Evolutionary conservation across 306 rosid genomes (phyloP).

Genomic region (Albizia julibrissin): DNA sequence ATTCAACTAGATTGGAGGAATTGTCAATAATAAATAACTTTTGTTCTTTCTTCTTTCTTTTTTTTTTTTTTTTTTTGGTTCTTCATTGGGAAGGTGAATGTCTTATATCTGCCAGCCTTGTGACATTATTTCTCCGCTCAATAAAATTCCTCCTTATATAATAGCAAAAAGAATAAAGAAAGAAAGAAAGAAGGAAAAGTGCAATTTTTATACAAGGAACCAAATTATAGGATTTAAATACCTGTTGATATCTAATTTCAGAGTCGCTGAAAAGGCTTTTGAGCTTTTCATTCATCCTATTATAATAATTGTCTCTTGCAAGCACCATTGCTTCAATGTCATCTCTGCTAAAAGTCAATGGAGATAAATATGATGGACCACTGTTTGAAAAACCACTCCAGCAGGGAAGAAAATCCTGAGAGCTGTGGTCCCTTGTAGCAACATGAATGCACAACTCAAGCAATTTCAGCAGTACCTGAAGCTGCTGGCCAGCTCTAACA

Average conservation of each 20-base stretch:
- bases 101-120: not conserved
- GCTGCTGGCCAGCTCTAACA: slow-evolving; percentile 94
- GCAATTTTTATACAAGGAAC: slow-evolving; percentile 6
- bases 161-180: not conserved
- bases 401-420: slow-evolving; percentile 80
- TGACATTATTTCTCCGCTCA: slow-evolving; percentile 12
- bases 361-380: slow-evolving; percentile 53
- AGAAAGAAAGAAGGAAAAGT: not conserved
- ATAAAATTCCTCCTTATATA: slow-evolving; percentile 6
- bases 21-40: not conserved
- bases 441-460: slow-evolving; percentile 76
- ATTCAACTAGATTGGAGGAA: slow-evolving; percentile 3
- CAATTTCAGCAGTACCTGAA: slow-evolving; percentile 84
- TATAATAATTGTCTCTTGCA: slow-evolving; percentile 71
- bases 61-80: slow-evolving; percentile 26
- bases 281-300: slow-evolving; percentile 68
- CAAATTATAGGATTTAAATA: slow-evolving; percentile 36
- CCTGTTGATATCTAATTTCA: slow-evolving; percentile 77
- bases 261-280: slow-evolving; percentile 53
- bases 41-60: slow-evolving; percentile 27
- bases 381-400: slow-evolving; percentile 75
- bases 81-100: not conserved
- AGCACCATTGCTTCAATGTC: slow-evolving; percentile 57
- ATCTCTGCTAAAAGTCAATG: slow-evolving; percentile 63
- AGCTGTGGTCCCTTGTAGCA: slow-evolving; percentile 51